A percentile compares a stretch with the other conserved stretches of the same genome.
These are phyloP conservation scores for Eimeria brunetti DNA, from an alignment of 169 alveolate genomes.

Conservation along the genomic window DNA sequence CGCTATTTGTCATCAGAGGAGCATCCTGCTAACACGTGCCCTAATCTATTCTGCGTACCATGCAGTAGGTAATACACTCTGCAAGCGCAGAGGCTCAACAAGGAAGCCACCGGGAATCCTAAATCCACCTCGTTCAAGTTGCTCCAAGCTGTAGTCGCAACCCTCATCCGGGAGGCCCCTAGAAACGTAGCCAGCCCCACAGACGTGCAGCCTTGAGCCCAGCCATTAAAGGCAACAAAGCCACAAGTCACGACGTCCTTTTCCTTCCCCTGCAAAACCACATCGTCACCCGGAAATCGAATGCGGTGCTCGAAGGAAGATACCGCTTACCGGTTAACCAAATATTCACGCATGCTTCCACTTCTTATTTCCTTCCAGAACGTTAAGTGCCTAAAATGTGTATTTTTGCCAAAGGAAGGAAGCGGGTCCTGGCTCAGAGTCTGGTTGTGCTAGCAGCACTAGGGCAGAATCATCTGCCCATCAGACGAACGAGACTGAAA, in stretches of 20 bases:
- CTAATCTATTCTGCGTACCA: not conserved
- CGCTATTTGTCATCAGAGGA: not conserved
- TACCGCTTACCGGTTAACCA: not conserved
- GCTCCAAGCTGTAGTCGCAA: slow-evolving; percentile 80
- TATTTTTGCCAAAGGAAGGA: not conserved
- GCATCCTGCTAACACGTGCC: not conserved
- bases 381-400: not conserved
- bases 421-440: slow-evolving; percentile 34
- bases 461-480: slow-evolving; percentile 14
- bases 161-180: slow-evolving; percentile 35
- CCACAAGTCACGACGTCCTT: not conserved
- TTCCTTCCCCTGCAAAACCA: slow-evolving; percentile 60
- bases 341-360: not conserved
- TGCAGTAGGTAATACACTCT: not conserved
- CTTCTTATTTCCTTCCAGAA: not conserved
- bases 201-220: slow-evolving; percentile 30
- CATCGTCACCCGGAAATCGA: slow-evolving; percentile 28
- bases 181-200: slow-evolving; percentile 16
- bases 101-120: not conserved
- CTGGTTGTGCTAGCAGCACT: slow-evolving; percentile 59
- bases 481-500: slow-evolving; percentile 61
- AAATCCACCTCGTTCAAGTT: not conserved
- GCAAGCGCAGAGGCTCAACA: not conserved
- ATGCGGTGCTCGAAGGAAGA: slow-evolving; percentile 73
- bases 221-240: slow-evolving; percentile 39